A percentile compares a stretch with the other conserved stretches of the same genome.
These are phyloP conservation scores for Taphrina wiesneri DNA, from an alignment of 1,139 yeast species.

Conservation along the genomic window DNA sequence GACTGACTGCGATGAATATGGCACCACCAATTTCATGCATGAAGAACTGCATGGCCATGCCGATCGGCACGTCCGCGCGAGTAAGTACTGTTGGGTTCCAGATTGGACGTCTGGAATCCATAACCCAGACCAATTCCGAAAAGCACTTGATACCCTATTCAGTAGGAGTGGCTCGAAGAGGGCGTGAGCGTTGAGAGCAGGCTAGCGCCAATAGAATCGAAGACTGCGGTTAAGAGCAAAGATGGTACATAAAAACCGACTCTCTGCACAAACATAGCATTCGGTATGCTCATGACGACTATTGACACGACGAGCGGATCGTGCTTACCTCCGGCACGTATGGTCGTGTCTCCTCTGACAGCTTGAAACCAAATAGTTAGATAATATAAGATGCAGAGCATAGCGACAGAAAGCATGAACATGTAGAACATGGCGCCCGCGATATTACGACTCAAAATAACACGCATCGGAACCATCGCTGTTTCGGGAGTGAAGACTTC, in stretches of 20 bases:
- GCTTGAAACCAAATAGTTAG: constrained; percentile 61
- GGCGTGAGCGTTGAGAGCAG: constrained; percentile 51
- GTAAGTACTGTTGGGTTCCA: not conserved
- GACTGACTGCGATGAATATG: not conserved
- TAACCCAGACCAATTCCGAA: constrained; percentile 60
- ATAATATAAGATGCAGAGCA: constrained; percentile 52
- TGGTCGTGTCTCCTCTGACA: constrained; percentile 52
- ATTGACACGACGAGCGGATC: constrained; percentile 59
- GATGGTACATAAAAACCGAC: constrained; percentile 56
- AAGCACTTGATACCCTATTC: constrained; percentile 58
- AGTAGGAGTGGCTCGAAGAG: constrained; percentile 43
- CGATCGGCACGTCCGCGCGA: not conserved
- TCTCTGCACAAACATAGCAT: constrained; percentile 53
- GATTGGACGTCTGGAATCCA: constrained; percentile 54
- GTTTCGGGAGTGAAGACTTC: constrained; percentile 52
- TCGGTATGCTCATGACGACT: constrained; percentile 52
- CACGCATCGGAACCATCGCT: constrained; percentile 54
- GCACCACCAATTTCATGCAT: constrained; percentile 4
- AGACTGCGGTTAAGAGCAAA: constrained; percentile 50
- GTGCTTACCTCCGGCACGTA: constrained; percentile 60
- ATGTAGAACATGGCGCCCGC: constrained; percentile 47
- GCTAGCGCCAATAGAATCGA: constrained; percentile 58
- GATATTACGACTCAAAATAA: constrained; percentile 48
- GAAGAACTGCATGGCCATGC: constrained; percentile 6
- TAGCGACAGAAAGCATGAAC: constrained; percentile 50